phyloP scores from a whole-genome alignment of 768 basidiomycete genomes.

The Plicaturopsis crispa region DNA sequence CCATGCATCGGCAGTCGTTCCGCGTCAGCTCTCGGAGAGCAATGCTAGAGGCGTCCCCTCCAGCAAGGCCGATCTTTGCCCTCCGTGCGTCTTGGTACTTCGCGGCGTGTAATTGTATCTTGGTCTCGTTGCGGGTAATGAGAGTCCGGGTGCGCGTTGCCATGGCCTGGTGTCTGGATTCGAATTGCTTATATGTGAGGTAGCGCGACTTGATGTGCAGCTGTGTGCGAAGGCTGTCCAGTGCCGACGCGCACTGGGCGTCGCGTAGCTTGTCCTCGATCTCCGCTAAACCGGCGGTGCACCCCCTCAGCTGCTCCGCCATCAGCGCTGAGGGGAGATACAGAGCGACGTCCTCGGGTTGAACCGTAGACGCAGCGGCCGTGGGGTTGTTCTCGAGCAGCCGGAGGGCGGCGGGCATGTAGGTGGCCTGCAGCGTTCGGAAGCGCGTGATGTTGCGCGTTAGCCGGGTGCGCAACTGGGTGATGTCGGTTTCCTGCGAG shows the following conservation, averaged over 20 bases:
- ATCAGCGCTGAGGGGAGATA: neutral
- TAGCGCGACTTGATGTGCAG: conserved; percentile 7
- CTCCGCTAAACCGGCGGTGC: neutral
- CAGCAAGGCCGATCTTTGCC: conserved; percentile 1
- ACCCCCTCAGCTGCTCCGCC: neutral
- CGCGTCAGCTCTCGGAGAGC: neutral
- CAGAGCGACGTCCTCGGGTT: neutral
- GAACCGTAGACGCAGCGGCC: neutral
- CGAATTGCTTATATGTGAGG: conserved; percentile 4
- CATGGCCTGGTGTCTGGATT: conserved; percentile 4
- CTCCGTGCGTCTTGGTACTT: conserved; percentile 8
- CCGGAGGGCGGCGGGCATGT: conserved; percentile 4
- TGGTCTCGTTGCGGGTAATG: conserved; percentile 4
- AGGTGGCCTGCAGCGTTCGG: conserved; percentile 4
- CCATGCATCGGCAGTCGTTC: neutral
- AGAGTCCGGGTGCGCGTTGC: conserved; percentile 5
- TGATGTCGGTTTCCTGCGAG: neutral
- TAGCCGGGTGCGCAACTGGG: conserved; percentile 1
- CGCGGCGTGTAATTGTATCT: conserved; percentile 5
- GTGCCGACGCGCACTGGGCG: conserved; percentile 2
- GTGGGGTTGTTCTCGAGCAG: neutral
- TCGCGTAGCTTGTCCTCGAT: conserved; percentile 5
- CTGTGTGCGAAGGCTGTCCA: conserved; percentile 4
- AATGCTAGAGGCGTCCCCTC: neutral
- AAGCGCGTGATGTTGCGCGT: neutral